Base-by-base conservation (phyloP, 2,329 filamentous ascomycete species). In the Alternaria triticina region DNA sequence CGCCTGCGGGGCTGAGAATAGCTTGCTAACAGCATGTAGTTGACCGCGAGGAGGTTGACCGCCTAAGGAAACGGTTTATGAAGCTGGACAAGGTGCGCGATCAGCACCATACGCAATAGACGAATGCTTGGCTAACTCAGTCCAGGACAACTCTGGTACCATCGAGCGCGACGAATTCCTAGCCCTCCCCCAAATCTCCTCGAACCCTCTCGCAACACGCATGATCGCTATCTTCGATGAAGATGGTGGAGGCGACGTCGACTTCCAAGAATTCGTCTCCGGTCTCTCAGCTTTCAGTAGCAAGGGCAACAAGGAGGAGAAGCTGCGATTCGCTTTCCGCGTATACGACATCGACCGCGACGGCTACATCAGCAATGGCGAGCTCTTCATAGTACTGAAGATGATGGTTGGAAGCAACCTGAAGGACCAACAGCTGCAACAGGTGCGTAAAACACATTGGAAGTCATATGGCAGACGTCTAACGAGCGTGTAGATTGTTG, bases 331-430 rank as follows among this genome's bases (percentile, higher is more conserved):
- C 78, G 96, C 96, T 47, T 99, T 99, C 88, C 97, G 97, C 82
- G 96, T 99, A 65, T 99, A 99, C 86, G 96, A 99, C 81, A 98
- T 99, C 77, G 96, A 99, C 82, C 93, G 96, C 64, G 96, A 99
- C 81, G 96, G 96, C 23, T 99, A 92, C 84, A 99, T 99, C 78
- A 97, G 93, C 85, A 99, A 99, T 82, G 96, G 96, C 75, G 96
- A 99, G 85, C 88, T 99, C 55, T 99, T 98, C 82, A 98, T 99
- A 76, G 96, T 99, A 77, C 87, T 99, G 76, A 99, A 99, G 91
- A 99, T 99, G 96, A 99, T 99, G 96, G 96, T 99, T 55, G 96
- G 96, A 64, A 97, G 92, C 85, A 99, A 99, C 82, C 85, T 99
- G 77, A 99, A 99, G 87, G 96, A 99, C 81, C 93, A 97, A 83